phyloP scores from a whole-genome alignment of 2,329 filamentous ascomycete genomes.

The Geoglossum cookeanum region DNA sequence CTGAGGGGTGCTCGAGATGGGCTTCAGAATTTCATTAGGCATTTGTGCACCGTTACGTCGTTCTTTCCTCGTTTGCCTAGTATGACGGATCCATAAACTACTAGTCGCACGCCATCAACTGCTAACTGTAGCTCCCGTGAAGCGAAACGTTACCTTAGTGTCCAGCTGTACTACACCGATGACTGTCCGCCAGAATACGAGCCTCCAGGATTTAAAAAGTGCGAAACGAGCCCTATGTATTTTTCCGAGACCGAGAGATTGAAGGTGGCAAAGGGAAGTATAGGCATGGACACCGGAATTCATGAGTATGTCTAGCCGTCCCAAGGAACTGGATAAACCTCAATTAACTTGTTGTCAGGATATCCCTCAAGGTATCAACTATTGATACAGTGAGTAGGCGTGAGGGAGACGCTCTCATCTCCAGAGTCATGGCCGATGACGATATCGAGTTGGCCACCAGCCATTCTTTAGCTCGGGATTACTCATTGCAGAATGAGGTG shows the following conservation, averaged over 20 bases:
- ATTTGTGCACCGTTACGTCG: constrained; percentile 9
- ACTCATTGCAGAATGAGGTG: not conserved
- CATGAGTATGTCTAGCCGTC: constrained; percentile 11
- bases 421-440: constrained; percentile 5
- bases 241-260: constrained; percentile 8
- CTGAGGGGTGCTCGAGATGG: constrained; percentile 1
- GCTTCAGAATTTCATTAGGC: not conserved
- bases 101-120: not conserved
- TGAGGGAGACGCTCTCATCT: not conserved
- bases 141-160: constrained; percentile 15
- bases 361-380: constrained; percentile 10
- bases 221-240: constrained; percentile 7
- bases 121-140: constrained; percentile 3
- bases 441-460: constrained; percentile 3
- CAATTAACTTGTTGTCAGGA: constrained; percentile 2
- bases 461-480: not conserved
- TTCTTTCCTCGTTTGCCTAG: constrained; percentile 12
- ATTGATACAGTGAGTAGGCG: not conserved
- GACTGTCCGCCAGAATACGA: constrained; percentile 12
- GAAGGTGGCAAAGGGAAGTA: constrained; percentile 9
- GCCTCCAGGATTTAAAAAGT: constrained; percentile 12
- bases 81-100: constrained; percentile 3
- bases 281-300: constrained; percentile 11
- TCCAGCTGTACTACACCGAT: constrained; percentile 13
- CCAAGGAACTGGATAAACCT: not conserved